These are phyloP conservation scores for Lasiodiplodia theobromae DNA, from an alignment of 2,329 filamentous ascomycete species.

Conservation along the genomic window DNA sequence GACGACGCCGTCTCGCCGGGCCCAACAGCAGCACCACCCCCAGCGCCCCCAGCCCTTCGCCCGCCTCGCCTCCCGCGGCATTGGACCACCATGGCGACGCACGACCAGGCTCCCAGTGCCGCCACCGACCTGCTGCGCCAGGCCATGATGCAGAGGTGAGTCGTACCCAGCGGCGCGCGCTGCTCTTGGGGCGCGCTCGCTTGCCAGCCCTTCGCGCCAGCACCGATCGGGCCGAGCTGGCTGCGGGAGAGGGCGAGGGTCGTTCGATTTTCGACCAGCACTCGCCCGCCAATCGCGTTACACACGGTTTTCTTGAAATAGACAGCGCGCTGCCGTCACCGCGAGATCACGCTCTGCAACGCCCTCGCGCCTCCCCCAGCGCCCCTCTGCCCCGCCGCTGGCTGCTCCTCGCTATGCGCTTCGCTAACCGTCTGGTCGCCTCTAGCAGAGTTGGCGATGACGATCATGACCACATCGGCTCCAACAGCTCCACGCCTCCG, in stretches of 20 bases:
- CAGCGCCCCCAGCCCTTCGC: constrained; percentile 30
- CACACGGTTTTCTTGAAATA: constrained; percentile 42
- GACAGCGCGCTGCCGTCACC: constrained; percentile 30
- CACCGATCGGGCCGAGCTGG: constrained; percentile 29
- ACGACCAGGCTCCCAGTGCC: constrained; percentile 51
- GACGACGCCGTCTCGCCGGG: constrained; percentile 14
- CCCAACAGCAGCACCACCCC: constrained; percentile 30
- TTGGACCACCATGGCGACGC: constrained; percentile 37
- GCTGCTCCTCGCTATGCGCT: constrained; percentile 36
- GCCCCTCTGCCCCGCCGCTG: constrained; percentile 23
- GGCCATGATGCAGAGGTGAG: constrained; percentile 66
- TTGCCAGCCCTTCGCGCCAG: constrained; percentile 26
- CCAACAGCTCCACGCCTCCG: constrained; percentile 82
- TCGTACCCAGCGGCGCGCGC: constrained; percentile 33
- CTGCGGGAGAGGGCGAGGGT: constrained; percentile 32
- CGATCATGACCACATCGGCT: constrained; percentile 77
- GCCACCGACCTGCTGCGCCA: constrained; percentile 66
- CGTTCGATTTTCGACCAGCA: constrained; percentile 33
- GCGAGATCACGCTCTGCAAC: constrained; percentile 24
- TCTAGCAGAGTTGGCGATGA: constrained; percentile 62
- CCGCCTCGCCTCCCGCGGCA: constrained; percentile 25
- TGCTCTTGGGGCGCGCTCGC: constrained; percentile 17
- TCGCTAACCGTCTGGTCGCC: constrained; percentile 45
- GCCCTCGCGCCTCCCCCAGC: constrained; percentile 27
- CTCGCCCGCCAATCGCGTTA: constrained; percentile 35